phyloP scores from a whole-genome alignment of 2,329 filamentous ascomycete genomes.

The Paecilomyces sp. region DNA sequence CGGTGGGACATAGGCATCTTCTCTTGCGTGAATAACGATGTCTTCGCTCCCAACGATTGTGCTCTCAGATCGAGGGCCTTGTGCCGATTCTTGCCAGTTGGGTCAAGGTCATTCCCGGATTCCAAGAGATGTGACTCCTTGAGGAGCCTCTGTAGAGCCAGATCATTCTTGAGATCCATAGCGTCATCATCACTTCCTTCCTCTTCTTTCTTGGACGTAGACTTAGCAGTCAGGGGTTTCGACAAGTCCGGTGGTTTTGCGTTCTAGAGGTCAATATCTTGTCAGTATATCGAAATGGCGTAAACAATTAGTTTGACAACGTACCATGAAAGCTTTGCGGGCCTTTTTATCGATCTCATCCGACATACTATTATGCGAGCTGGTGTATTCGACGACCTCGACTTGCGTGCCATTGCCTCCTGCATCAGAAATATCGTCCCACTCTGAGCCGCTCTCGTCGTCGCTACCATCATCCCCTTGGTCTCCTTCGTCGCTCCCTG shows the following conservation, averaged over 20 bases:
- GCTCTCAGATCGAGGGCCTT: constrained; percentile 80
- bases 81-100: constrained; percentile 65
- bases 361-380: constrained; percentile 29
- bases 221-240: constrained; percentile 11
- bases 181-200: constrained; percentile 49
- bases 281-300: constrained; percentile 1
- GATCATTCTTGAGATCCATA: constrained; percentile 77
- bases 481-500: constrained; percentile 9
- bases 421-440: constrained; percentile 56
- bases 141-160: constrained; percentile 83
- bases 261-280: constrained; percentile 17
- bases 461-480: constrained; percentile 16
- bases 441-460: constrained; percentile 44
- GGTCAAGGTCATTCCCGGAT: constrained; percentile 46
- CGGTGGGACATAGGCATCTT: constrained; percentile 86
- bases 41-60: constrained; percentile 70
- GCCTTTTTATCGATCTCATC: constrained; percentile 53
- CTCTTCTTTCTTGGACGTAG: constrained; percentile 21
- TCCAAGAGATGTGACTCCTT: constrained; percentile 85
- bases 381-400: constrained; percentile 58
- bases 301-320: constrained; percentile 1
- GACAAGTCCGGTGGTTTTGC: constrained; percentile 42
- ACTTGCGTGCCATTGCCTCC: constrained; percentile 38
- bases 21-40: constrained; percentile 66
- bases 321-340: constrained; percentile 72